Base-by-base conservation (phyloP, 176 grass and related monocot genomes). In the Saccharum officinarum region DNA sequence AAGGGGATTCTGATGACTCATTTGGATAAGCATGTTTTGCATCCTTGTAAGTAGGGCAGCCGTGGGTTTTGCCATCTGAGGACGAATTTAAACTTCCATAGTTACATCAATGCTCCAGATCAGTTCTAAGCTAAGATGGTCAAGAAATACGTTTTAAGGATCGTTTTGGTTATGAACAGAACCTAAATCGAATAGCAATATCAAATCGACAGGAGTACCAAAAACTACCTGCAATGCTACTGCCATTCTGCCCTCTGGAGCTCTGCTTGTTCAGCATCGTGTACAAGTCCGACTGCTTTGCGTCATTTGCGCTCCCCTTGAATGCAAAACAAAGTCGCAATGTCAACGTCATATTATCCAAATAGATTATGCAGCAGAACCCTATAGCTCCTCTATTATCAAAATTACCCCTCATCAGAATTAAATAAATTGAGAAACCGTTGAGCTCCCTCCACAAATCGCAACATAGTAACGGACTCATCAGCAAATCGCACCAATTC, bases 1-100 rank as follows among this genome's bases (percentile, higher is more conserved):
- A 94, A 69, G 93, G 77, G 0, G 90, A 95, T 71, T 96, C 92
- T 0, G 81, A 64, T 18, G 96, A 79, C 38, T 94, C 91, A 65
- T 67, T 81, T 34, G 38, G 44, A 81, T 84, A 85, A 55, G 17
- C 39, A 13, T 78, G 82, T 76, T 94, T 99, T 8, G 72, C 92
- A 80, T 92, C 89, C 75, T 89, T 85, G 34, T 73, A 87, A 5
- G 73, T 15, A 22, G 73, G 38, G 13, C 66, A 79, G 36, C 83
- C 87, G 38, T 86, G 88, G 52, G 78, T 91, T 81, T 92, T 94
- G 15, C 61, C 79, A 77, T 86, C 96, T 95, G 86, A 77, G 10
- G 10, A 61, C 14, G 4, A 74, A 87, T 73, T 31, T 36, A 45
- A 71, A 38, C 8, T 36, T 30, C 23, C 23, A 26, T 4, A 44